These are phyloP conservation scores for Rauvolfia tetraphylla DNA, from an alignment of 257 asterid species.

Conservation along the genomic window DNA sequence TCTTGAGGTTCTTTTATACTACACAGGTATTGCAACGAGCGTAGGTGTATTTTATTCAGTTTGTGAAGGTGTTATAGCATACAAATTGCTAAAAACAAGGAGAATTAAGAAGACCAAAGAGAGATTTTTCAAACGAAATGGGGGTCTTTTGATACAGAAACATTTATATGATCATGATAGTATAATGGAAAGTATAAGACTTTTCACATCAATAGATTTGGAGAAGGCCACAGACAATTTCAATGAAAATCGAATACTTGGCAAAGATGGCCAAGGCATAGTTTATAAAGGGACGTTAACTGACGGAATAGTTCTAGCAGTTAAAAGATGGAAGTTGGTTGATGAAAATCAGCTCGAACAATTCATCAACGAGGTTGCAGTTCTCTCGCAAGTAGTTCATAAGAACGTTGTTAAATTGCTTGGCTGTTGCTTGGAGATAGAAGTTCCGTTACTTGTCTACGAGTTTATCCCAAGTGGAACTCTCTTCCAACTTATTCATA, in stretches of 20 bases:
- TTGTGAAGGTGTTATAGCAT: too few species aligned
- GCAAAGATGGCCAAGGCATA: too few species aligned
- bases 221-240: too few species aligned
- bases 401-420: conserved; percentile 12
- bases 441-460: too few species aligned
- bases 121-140: conserved; percentile 22
- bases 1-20: too few species aligned
- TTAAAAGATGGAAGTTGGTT: neutral
- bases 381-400: conserved; percentile 18
- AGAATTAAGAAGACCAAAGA: neutral
- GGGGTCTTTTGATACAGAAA: conserved; percentile 24
- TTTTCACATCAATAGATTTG: conserved; percentile 30
- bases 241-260: too few species aligned
- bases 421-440: too few species aligned
- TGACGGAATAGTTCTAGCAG: conserved; percentile 15
- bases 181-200: conserved; percentile 16
- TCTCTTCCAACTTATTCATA: too few species aligned
- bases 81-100: too few species aligned
- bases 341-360: neutral
- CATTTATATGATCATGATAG: conserved; percentile 20
- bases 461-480: too few species aligned
- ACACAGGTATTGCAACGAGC: too few species aligned
- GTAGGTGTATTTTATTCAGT: too few species aligned
- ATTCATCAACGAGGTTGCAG: conserved; percentile 14
- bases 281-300: conserved; percentile 7